Base-by-base conservation (phyloP, 495 filamentous ascomycete species). In the Hapsidospora chrysogenum region DNA sequence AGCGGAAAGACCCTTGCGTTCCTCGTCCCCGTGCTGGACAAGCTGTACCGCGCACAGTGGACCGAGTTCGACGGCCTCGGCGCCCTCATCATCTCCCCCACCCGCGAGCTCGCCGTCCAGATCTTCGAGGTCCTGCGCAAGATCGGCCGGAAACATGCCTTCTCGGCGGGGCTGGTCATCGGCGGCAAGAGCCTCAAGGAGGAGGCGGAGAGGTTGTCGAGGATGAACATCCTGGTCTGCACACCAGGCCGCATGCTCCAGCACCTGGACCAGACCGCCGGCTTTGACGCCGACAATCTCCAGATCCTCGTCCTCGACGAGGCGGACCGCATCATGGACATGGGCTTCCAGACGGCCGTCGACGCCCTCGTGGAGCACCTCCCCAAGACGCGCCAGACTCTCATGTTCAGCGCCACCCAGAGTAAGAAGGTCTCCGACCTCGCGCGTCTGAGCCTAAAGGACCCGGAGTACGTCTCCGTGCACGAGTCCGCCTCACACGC, bases 181-280 rank as follows among this genome's bases (percentile, higher is more conserved):
- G 89, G 89, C n/a, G 89, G 89, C 7, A 92, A 86, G 62, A 82
- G 72, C 58, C 47, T 94, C 46, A 72, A 76, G 43, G 85, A 95
- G 51, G 87, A 99, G 54, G 75, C 76, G 29, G 82, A 87, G 42
- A 67, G 87, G 23, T 49, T 99, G 36, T 74, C 77, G 9, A 67
- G 85, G 40, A 99, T 99, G 92, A 95, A 96, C 44, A 99, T 99
- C 31, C 57, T 99, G 9, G 86, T 99, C 2, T 93, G 87, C 49
- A 99, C 89, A 2, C 89, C 89, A 0, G 89, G 89, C 8, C 70
- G 89, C 5, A 87, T 99, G 67, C 56, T 96, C 32, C 92, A 99
- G 53, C 89, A 99, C 56, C 60, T 99, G 52, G 85, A 92, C 51
- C 85, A 96, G 58, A 96, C 89, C 0, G 80, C 85, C 4, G 72